Percentiles rank a stretch among this genome's conserved stretches.
These are phyloP conservation scores for Anacardium occidentale DNA, from an alignment of 345 rosid species.

Conservation along the genomic window DNA sequence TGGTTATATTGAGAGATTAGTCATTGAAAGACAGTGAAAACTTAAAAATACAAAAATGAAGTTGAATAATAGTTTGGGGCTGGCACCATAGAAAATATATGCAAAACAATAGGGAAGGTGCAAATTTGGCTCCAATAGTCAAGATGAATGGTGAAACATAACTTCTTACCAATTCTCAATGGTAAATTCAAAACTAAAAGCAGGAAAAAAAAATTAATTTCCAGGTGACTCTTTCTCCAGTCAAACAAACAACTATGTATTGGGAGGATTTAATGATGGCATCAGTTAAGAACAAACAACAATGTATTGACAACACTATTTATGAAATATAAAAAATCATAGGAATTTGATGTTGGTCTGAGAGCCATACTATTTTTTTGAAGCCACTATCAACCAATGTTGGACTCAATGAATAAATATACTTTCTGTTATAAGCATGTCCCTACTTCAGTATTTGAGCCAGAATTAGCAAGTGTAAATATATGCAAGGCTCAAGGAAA, in stretches of 20 bases:
- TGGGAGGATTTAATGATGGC: not conserved
- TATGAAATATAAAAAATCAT: not conserved
- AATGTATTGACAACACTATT: not conserved
- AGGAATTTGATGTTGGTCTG: not conserved
- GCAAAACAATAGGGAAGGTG: not conserved
- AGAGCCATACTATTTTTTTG: not conserved
- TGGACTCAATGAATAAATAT: not conserved
- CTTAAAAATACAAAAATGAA: not conserved
- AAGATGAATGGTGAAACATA: not conserved
- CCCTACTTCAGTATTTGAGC: not conserved
- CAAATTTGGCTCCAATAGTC: not conserved
- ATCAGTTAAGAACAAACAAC: not conserved
- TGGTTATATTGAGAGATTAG: conserved; percentile 22
- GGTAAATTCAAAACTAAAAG: not conserved
- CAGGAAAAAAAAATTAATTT: conserved; percentile 1
- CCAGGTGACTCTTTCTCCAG: not conserved
- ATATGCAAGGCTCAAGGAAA: not conserved
- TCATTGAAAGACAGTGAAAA: conserved; percentile 9
- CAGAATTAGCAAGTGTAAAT: not conserved
- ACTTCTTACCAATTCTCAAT: not conserved
- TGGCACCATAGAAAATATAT: not conserved
- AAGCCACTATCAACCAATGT: not conserved
- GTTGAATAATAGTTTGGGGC: not conserved
- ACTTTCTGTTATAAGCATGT: not conserved
- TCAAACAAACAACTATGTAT: not conserved